A percentile compares a stretch with the other conserved stretches of the same genome.
phyloP scores from a whole-genome alignment of 2,329 filamentous ascomycete genomes.

The Chaetomium sp. region DNA sequence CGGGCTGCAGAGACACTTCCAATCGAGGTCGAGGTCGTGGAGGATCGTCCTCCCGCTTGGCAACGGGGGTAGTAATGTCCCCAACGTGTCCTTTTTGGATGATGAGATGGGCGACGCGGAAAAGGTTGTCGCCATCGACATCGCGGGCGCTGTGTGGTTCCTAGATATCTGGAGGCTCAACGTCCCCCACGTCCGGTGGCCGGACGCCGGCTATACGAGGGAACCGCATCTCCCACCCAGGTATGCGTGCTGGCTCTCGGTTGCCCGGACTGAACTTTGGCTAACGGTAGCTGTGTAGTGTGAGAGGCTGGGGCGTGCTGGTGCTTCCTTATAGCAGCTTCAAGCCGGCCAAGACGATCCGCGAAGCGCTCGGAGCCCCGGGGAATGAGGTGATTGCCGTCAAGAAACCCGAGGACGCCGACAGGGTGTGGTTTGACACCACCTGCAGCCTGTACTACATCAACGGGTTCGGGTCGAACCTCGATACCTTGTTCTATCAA shows the following conservation, averaged over 20 bases:
- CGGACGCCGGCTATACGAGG: slow-evolving; percentile 20
- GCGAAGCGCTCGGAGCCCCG: slow-evolving; percentile 40
- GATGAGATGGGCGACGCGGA: slow-evolving; percentile 51
- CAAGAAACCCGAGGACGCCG: slow-evolving; percentile 4
- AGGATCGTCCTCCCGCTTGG: slow-evolving; percentile 52
- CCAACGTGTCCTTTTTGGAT: slow-evolving; percentile 55
- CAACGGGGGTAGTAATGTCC: slow-evolving; percentile 49
- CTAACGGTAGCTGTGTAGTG: slow-evolving; percentile 20
- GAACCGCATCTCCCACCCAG: neutral
- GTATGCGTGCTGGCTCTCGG: slow-evolving; percentile 7
- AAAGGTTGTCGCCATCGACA: slow-evolving; percentile 55
- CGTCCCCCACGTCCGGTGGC: slow-evolving; percentile 35
- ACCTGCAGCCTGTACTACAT: slow-evolving; percentile 35
- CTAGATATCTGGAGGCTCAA: slow-evolving; percentile 55
- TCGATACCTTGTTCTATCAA: slow-evolving; percentile 6
- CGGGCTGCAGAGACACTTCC: slow-evolving; percentile 42
- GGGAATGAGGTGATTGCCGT: slow-evolving; percentile 31
- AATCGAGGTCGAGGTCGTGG: slow-evolving; percentile 51
- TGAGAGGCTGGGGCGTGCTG: slow-evolving; percentile 54
- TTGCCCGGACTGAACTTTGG: neutral
- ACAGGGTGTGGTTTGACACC: slow-evolving; percentile 30
- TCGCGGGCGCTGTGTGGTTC: slow-evolving; percentile 52
- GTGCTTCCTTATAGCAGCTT: slow-evolving; percentile 50
- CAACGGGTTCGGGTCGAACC: slow-evolving; percentile 27
- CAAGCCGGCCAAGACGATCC: slow-evolving; percentile 37